Base-by-base conservation (phyloP, 1,284 basidiomycete species). In the Ceratobasidium sp. region DNA sequence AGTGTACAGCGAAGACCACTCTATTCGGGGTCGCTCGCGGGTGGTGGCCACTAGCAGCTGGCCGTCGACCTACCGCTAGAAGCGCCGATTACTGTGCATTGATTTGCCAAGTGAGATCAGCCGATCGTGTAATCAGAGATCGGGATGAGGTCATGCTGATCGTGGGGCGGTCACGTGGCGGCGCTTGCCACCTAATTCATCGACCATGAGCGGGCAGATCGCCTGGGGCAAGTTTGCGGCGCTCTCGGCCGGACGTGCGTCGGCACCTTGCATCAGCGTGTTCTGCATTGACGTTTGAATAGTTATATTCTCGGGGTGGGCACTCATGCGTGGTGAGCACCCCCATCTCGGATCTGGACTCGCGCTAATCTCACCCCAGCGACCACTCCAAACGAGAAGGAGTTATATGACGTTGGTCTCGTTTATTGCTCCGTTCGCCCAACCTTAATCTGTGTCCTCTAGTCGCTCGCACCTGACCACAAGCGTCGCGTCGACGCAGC, bases 381-480 rank as follows among this genome's bases (percentile, higher is more conserved):
- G 16, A 73, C 72, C 56, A 73, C 72, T 14, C 72, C 72, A n/a
- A 73, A 6, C 14, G 62, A 72, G 38, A 28, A 73, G 30, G 44
- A 73, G 48, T 70, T 49, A 21, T 73, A 73, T 38, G 72, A 73
- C 36, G 72, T 73, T 25, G 2, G 72, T 70, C 14, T n/a, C 16
- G 23, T 18, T 25, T 30, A 18, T 38, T 21, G 14, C 16, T 54
- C 16, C 21, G 12, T 14, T 38, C 16, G 46, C 23, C 12, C 33
- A 53, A 33, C 28, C 44, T 21, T 30, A 49, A 58, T n/a, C 14
- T 14, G 12, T 14, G 16, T 25, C 46, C 25, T 21, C 46, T 58
- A 73, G 73, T 61, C 73, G 9, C 67, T 73, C 14, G 46, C 73
- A 44, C 73, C 73, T 12, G 73, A 73, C 38, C 73, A 70, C 60